These are phyloP conservation scores for Colletotrichum sp. DNA, from an alignment of 2,329 filamentous ascomycete species.

Conservation along the genomic window DNA sequence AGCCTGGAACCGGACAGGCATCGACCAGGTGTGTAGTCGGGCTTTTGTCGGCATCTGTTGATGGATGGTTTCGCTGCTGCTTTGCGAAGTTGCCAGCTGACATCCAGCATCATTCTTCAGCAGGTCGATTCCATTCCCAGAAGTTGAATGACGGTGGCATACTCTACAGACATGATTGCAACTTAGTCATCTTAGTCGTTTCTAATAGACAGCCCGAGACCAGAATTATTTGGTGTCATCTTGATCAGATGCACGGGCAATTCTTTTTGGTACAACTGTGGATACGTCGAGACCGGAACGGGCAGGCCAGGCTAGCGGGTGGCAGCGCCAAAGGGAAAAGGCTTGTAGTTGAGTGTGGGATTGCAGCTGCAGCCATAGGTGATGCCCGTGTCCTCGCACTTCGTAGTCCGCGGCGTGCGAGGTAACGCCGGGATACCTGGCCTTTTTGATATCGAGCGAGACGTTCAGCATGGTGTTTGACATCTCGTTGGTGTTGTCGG, in stretches of 20 bases:
- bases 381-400: background rate
- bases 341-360: background rate
- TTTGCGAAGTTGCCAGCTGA: background rate
- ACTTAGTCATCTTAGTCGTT: background rate
- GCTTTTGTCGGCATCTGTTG: background rate
- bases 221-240: background rate
- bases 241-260: background rate
- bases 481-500: background rate
- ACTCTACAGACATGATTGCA: background rate
- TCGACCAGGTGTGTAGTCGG: background rate
- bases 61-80: background rate
- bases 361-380: background rate
- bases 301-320: background rate
- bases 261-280: background rate
- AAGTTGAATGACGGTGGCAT: background rate
- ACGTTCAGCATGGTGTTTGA: background rate
- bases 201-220: background rate
- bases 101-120: background rate
- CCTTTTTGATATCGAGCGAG: background rate
- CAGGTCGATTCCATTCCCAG: background rate
- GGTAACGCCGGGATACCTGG: background rate
- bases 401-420: background rate
- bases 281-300: background rate
- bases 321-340: background rate
- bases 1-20: background rate